These are phyloP conservation scores for Mortierella antarctica DNA, from an alignment of 192 early-diverging fungal genomes.

Conservation along the genomic window DNA sequence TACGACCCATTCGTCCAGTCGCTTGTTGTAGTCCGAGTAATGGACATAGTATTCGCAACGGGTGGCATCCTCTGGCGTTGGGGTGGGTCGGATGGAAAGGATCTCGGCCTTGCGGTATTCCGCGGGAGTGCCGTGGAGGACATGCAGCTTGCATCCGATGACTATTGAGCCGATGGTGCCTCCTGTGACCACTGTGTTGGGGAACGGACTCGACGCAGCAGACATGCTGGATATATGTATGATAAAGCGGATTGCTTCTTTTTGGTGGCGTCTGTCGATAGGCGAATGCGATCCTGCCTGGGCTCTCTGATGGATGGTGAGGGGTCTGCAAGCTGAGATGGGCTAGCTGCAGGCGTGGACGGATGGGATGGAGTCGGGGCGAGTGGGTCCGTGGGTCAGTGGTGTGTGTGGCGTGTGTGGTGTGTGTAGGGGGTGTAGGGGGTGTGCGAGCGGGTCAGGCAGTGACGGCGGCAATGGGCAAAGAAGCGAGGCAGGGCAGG, in stretches of 20 bases:
- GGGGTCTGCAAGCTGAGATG: too few species aligned
- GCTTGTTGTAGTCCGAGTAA: slow-evolving; percentile 97
- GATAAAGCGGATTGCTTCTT: not conserved
- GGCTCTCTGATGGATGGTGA: too few species aligned
- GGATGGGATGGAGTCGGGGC: not conserved
- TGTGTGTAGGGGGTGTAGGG: too few species aligned
- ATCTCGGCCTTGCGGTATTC: slow-evolving; percentile 89
- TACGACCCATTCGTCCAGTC: slow-evolving; percentile 95
- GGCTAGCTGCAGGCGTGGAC: too few species aligned
- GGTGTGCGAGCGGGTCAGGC: too few species aligned
- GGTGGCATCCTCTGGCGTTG: slow-evolving; percentile 50
- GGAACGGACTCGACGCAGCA: slow-evolving; percentile 45
- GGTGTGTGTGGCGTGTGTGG: not conserved
- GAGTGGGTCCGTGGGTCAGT: not conserved
- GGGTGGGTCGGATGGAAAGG: slow-evolving; percentile 74
- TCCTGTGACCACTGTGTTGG: slow-evolving; percentile 39
- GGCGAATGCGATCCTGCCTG: too few species aligned
- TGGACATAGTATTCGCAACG: slow-evolving; percentile 92
- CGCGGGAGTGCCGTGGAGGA: slow-evolving; percentile 37
- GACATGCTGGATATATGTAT: slow-evolving; percentile 19
- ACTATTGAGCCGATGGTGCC: slow-evolving; percentile 44
- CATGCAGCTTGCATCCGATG: slow-evolving; percentile 48
- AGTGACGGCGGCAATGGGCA: too few species aligned
- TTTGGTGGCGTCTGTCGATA: not conserved
- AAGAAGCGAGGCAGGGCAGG: too few species aligned